These are phyloP conservation scores for Mucuna pruriens DNA, from an alignment of 306 rosid genomes.

Conservation along the genomic window DNA sequence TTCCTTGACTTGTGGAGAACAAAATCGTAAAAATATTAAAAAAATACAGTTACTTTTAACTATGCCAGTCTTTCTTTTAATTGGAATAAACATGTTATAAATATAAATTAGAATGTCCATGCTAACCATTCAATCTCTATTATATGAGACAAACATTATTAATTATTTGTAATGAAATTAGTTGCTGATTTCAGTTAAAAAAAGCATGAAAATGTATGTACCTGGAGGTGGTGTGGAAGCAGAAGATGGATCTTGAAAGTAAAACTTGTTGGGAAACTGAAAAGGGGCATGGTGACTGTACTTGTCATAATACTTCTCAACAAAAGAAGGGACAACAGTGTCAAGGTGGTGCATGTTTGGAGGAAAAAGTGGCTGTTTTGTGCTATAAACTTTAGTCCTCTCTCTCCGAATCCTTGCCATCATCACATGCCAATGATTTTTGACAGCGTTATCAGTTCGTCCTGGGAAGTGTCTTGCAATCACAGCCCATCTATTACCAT, in stretches of 20 bases:
- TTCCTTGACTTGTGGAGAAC: no score
- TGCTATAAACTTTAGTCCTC: constrained; percentile 54
- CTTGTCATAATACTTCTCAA: constrained; percentile 46
- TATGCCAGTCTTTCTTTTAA: no score
- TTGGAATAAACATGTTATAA: no score
- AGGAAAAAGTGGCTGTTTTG: constrained; percentile 46
- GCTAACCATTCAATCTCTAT: no score
- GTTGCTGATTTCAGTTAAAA: not conserved
- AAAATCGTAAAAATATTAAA: no score
- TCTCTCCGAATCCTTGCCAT: constrained; percentile 81
- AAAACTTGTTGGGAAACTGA: constrained; percentile 45
- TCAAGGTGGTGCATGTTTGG: constrained; percentile 35
- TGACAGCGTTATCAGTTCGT: constrained; percentile 91
- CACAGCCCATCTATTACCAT: constrained; percentile 92
- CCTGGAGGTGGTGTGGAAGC: constrained; percentile 50
- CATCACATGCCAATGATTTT: constrained; percentile 98
- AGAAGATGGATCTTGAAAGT: constrained; percentile 40
- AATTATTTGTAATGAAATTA: not conserved
- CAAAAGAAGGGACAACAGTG: constrained; percentile 44
- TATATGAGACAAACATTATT: no score
- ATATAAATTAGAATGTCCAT: no score
- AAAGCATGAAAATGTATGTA: constrained; percentile 23
- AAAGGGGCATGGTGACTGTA: constrained; percentile 36
- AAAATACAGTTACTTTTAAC: no score
- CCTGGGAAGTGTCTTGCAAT: constrained; percentile 95